Evolutionary conservation across 73 alveolate genomes (phyloP), one percentile per base, ranked within the genome.

Genomic region (Stentor coeruleus): DNA sequence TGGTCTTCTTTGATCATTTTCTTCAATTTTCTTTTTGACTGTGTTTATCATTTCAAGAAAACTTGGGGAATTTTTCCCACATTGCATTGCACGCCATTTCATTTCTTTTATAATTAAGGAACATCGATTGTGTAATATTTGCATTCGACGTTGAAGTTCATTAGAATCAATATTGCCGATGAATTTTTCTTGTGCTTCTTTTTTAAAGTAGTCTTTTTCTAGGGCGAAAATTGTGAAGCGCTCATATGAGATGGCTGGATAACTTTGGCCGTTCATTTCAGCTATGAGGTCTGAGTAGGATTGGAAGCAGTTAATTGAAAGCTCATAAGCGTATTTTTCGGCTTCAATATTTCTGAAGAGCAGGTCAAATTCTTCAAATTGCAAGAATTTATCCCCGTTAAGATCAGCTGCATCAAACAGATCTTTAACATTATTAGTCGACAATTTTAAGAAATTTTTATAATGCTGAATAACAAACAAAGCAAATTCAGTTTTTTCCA

Each of bases 341-440:
- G n/a, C 20, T 40, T 66, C 79, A 66, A 66, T 66, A 20, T 20
- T 26, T 2, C 79, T 0, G 37, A 20, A 66, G 15, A 66, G n/a
- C 37, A 66, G 33, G 79, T 66, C 79, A 66, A 66, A 66, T 66
- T 66, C 79, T 1, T 20, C 79, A 66, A 66, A 66, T 2, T 66
- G 79, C 39, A 66, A 66, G 39, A 20, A 66, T 0, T 31, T 31
- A 31, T 66, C 79, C 14, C 39, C 39, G 41, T 66, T 66, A 28
- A 66, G 33, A 66, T 66, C 79, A 2, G 79, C 79, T 20, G 79
- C 79, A 26, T 66, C 37, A 66, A 66, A 66, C 42, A 66, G 79
- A 26, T 66, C 79, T 33, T 66, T 31, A 11, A 66, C 79, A 26
- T 66, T 20, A 66, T 66, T 66, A 28, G n/a, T 66, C 2, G 40